Evolutionary conservation across 345 rosid genomes (phyloP).

Genomic region (Cardamine occulta): DNA sequence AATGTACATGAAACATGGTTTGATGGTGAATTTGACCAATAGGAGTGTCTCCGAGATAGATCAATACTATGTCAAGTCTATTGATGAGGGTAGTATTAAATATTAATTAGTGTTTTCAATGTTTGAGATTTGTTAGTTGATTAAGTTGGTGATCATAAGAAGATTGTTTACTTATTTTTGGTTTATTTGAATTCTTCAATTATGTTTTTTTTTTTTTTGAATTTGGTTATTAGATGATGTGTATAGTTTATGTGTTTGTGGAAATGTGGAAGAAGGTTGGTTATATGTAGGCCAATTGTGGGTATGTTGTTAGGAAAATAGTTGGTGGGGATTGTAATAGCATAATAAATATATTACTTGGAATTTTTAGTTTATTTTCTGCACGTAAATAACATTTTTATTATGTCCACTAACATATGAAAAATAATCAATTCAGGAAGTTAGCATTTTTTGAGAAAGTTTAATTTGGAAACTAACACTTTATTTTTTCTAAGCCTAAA

Average conservation of each 20-base stretch:
- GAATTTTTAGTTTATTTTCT: not conserved
- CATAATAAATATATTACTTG: slow-evolving; percentile 12
- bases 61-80: slow-evolving; percentile 29
- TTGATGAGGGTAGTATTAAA: not conserved
- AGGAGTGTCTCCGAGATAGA: slow-evolving; percentile 30
- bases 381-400: not conserved
- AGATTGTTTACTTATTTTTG: slow-evolving; percentile 25
- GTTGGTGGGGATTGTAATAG: slow-evolving; percentile 27
- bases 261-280: slow-evolving; percentile 14
- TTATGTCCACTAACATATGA: not conserved
- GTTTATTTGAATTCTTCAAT: slow-evolving; percentile 16
- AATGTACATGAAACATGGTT: slow-evolving; percentile 85
- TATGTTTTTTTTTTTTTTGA: not conserved
- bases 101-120: slow-evolving; percentile 13
- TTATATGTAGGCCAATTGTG: not conserved
- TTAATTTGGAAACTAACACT: slow-evolving; percentile 8
- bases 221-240: slow-evolving; percentile 21
- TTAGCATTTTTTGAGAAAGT: not conserved
- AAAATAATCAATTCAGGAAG: not conserved
- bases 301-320: slow-evolving; percentile 24
- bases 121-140: slow-evolving; percentile 16
- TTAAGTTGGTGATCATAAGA: slow-evolving; percentile 25
- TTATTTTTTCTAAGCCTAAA: too few species aligned
- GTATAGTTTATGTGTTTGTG: slow-evolving; percentile 30
- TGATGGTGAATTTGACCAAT: slow-evolving; percentile 40